phyloP scores from a whole-genome alignment of 495 filamentous ascomycete species.

The Neurospora terricola region DNA sequence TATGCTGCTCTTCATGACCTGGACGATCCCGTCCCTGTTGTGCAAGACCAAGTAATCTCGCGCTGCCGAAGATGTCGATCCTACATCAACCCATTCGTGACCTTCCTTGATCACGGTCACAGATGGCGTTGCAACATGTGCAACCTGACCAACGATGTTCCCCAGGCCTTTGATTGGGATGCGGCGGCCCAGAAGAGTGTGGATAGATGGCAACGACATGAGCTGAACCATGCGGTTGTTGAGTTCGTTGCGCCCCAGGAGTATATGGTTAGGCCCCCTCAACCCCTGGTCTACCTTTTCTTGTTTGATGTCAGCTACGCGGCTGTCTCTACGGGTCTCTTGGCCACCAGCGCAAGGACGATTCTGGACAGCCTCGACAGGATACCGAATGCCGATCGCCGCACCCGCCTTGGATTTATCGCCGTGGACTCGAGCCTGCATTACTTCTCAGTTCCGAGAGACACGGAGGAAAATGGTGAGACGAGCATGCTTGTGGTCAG shows the following conservation, averaged over 20 bases:
- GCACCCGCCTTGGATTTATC: constrained; percentile 89
- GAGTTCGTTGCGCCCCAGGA: constrained; percentile 98
- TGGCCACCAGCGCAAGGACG: constrained; percentile 86
- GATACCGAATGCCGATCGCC: constrained; percentile 91
- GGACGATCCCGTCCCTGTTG: constrained; percentile 83
- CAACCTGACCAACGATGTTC: constrained; percentile 95
- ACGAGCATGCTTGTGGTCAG: constrained; percentile 89
- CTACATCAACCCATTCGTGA: constrained; percentile 96
- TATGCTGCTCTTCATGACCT: constrained; percentile 87
- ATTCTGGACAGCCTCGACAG: constrained; percentile 92
- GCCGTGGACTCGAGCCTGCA: constrained; percentile 91
- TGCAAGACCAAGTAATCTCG: constrained; percentile 94
- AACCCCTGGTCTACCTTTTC: constrained; percentile 97
- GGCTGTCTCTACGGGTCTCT: constrained; percentile 81
- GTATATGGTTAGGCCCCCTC: constrained; percentile 97
- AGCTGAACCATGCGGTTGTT: constrained; percentile 88
- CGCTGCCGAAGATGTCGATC: constrained; percentile 89
- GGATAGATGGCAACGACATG: constrained; percentile 79
- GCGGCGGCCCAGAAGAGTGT: constrained; percentile 76
- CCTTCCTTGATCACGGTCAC: constrained; percentile 93
- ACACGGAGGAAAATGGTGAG: constrained; percentile 71
- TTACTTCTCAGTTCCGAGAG: constrained; percentile 88
- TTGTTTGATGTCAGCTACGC: constrained; percentile 93
- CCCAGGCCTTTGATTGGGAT: constrained; percentile 98
- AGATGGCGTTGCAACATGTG: constrained; percentile 99